phyloP scores from a whole-genome alignment of 2,329 filamentous ascomycete species.

The Aspergillus persii region DNA sequence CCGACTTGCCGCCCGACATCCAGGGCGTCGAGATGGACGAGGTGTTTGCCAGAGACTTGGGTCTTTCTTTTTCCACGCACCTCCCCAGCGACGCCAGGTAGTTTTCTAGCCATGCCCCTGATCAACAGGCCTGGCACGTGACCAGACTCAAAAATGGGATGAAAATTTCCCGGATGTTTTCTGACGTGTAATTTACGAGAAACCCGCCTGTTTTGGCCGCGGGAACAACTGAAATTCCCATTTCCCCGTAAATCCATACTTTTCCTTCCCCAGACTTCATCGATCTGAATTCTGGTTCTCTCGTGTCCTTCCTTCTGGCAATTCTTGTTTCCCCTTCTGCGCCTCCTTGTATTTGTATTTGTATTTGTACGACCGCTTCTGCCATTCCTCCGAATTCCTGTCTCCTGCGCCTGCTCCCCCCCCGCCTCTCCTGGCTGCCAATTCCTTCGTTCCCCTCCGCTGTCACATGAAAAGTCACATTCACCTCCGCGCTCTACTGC shows the following conservation, averaged over 20 bases:
- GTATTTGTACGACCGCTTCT: not conserved
- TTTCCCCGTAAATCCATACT: not conserved
- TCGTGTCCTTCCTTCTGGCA: not conserved
- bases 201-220: too few species aligned
- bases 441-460: not conserved
- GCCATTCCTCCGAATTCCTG: not conserved
- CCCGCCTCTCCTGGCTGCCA: not conserved
- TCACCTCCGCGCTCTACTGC: not conserved
- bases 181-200: too few species aligned
- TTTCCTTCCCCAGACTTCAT: not conserved
- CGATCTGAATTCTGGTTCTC: not conserved
- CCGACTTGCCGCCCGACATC: not conserved
- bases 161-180: not conserved
- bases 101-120: too few species aligned
- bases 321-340: not conserved
- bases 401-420: not conserved
- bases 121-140: too few species aligned
- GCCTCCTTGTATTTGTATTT: not conserved
- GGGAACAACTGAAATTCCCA: too few species aligned
- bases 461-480: constrained; percentile 12
- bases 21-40: not conserved
- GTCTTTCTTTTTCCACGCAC: not conserved
- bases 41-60: not conserved
- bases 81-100: not conserved
- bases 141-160: not conserved